Percentiles rank a stretch among this genome's conserved stretches.
Evolutionary conservation across 208 protist genomes (phyloP).

Genomic region (Tritrichomonas foetus): DNA sequence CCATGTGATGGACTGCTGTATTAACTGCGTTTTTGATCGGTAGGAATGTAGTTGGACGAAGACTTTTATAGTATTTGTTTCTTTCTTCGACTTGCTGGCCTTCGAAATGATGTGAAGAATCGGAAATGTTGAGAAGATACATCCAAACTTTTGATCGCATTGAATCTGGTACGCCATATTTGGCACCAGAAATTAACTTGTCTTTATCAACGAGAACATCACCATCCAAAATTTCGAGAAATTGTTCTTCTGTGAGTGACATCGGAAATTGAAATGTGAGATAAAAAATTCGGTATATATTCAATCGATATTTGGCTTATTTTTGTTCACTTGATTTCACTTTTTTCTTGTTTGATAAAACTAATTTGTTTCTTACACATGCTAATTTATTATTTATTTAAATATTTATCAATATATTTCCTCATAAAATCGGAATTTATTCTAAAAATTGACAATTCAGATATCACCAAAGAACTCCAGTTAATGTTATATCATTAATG

Average conservation of each 20-base stretch:
- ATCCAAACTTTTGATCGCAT: slow-evolving; percentile 34
- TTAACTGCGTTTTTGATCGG: slow-evolving; percentile 18
- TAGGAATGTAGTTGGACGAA: slow-evolving; percentile 5
- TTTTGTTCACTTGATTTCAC: too few relatives aligned
- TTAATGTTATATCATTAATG: too few relatives aligned
- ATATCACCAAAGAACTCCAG: too few relatives aligned
- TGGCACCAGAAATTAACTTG: background rate
- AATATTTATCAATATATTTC: too few relatives aligned
- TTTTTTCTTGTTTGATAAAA: too few relatives aligned
- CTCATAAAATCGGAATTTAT: too few relatives aligned
- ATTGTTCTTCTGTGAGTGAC: background rate
- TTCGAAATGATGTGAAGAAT: slow-evolving; percentile 33
- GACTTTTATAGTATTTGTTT: background rate
- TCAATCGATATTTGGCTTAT: too few relatives aligned
- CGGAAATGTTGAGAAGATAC: background rate
- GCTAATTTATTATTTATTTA: too few relatives aligned
- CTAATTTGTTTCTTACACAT: too few relatives aligned
- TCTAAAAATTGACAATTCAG: too few relatives aligned
- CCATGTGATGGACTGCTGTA: slow-evolving; percentile 28
- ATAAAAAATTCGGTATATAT: too few relatives aligned
- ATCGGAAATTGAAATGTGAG: too few relatives aligned
- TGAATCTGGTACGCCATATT: background rate
- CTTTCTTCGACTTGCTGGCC: background rate
- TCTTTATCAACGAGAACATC: slow-evolving; percentile 33
- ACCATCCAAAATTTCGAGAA: background rate